Percentiles rank a stretch among this genome's conserved stretches.
phyloP scores from a whole-genome alignment of 768 basidiomycete genomes.

The Lyophyllum semitale region DNA sequence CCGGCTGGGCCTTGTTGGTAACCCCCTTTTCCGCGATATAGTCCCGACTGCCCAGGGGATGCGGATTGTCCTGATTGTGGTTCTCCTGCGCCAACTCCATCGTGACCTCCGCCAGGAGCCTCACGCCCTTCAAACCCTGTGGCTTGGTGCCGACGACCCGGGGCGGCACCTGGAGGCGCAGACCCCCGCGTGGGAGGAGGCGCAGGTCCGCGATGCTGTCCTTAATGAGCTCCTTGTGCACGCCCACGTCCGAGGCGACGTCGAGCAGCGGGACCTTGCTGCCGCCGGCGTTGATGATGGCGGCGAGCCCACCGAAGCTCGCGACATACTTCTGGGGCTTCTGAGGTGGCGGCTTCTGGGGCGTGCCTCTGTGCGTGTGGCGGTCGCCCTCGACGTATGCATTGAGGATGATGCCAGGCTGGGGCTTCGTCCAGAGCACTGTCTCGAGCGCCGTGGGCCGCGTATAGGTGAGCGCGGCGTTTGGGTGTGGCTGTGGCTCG shows the following conservation, averaged over 20 bases:
- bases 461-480: slow-evolving; percentile 64
- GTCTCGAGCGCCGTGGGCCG: slow-evolving; percentile 55
- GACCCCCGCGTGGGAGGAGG: slow-evolving; percentile 16
- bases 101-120: slow-evolving; percentile 30
- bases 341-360: too few species aligned
- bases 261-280: slow-evolving; percentile 27
- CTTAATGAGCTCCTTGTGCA: slow-evolving; percentile 18
- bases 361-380: neutral
- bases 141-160: slow-evolving; percentile 43
- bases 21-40: slow-evolving; percentile 33
- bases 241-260: slow-evolving; percentile 28
- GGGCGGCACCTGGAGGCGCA: slow-evolving; percentile 37
- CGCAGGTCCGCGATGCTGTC: slow-evolving; percentile 33
- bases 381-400: neutral
- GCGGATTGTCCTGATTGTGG: slow-evolving; percentile 42
- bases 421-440: slow-evolving; percentile 47
- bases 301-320: slow-evolving; percentile 47
- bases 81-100: slow-evolving; percentile 22
- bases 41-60: slow-evolving; percentile 48
- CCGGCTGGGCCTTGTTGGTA: neutral
- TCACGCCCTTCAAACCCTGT: slow-evolving; percentile 38
- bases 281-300: slow-evolving; percentile 21
- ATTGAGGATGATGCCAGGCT: slow-evolving; percentile 62
- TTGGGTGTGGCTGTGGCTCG: slow-evolving; percentile 65
- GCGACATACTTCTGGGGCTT: slow-evolving; percentile 32